phyloP scores from a whole-genome alignment of 1,284 basidiomycete genomes.

The Fistulinella cinereoalba region DNA sequence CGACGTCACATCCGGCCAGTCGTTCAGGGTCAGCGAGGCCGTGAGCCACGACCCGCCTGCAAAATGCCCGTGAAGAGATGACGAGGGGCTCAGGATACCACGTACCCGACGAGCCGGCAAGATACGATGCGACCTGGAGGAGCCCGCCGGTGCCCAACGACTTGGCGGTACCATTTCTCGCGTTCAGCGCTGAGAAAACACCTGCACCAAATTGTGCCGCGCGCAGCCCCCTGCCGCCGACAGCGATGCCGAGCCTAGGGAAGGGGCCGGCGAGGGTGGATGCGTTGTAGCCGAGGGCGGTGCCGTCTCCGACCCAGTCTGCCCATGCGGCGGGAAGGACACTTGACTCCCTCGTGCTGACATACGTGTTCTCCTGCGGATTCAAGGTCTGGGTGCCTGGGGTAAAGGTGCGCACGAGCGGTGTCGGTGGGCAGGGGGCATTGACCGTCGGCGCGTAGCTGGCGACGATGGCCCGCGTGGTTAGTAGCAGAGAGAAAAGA shows the following conservation, averaged over 20 bases:
- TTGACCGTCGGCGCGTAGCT: slow-evolving; percentile 49
- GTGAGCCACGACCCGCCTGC: slow-evolving; percentile 66
- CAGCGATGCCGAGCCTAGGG: slow-evolving; percentile 54
- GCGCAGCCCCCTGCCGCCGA: slow-evolving; percentile 59
- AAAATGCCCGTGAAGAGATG: slow-evolving; percentile 1
- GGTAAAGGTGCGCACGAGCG: slow-evolving; percentile 52
- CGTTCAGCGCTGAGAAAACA: slow-evolving; percentile 56
- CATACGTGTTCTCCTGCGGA: slow-evolving; percentile 46
- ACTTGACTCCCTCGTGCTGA: slow-evolving; percentile 40
- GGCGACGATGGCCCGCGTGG: slow-evolving; percentile 4
- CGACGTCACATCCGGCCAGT: slow-evolving; percentile 51
- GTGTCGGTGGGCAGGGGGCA: slow-evolving; percentile 48
- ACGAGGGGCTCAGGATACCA: not conserved
- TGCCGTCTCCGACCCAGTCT: slow-evolving; percentile 56
- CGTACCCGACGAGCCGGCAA: slow-evolving; percentile 59
- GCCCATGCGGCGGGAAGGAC: slow-evolving; percentile 52
- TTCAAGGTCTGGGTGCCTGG: slow-evolving; percentile 52
- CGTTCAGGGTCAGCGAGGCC: slow-evolving; percentile 55
- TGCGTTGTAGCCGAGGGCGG: slow-evolving; percentile 50
- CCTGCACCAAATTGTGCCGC: slow-evolving; percentile 61
- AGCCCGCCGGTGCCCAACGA: slow-evolving; percentile 60
- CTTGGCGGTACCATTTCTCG: slow-evolving; percentile 54
- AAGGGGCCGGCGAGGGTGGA: slow-evolving; percentile 39
- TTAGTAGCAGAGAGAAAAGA: not conserved
- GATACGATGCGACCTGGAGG: slow-evolving; percentile 61